Evolutionary conservation across 2,329 filamentous ascomycete species (phyloP).

Genomic region (Phoma sp.): DNA sequence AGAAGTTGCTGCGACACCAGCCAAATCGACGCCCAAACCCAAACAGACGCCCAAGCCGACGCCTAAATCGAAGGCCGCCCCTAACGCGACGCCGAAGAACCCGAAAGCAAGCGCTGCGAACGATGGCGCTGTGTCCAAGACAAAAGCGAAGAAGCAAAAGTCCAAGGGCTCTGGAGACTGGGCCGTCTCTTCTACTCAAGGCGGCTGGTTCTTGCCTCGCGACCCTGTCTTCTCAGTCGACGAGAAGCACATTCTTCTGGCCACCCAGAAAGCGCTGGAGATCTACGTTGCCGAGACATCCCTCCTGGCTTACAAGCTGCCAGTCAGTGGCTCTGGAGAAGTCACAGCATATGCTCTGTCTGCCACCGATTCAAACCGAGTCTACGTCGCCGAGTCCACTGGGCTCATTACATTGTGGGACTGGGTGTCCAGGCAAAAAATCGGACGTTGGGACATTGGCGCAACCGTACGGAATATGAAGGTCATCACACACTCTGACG

Average conservation of each 20-base stretch:
- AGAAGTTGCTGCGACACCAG: slow-evolving; percentile 14
- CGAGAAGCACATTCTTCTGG: slow-evolving; percentile 71
- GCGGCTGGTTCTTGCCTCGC: slow-evolving; percentile 61
- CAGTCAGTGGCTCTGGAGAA: slow-evolving; percentile 47
- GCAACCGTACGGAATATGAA: slow-evolving; percentile 44
- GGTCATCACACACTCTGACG: slow-evolving; percentile 38
- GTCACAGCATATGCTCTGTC: slow-evolving; percentile 62
- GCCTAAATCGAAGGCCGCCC: slow-evolving; percentile 21
- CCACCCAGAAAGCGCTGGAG: slow-evolving; percentile 76
- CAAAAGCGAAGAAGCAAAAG: slow-evolving; percentile 32
- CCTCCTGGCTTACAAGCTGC: slow-evolving; percentile 75
- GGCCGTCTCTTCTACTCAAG: slow-evolving; percentile 55
- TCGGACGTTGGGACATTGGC: slow-evolving; percentile 53
- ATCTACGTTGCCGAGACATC: slow-evolving; percentile 84
- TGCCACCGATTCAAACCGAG: slow-evolving; percentile 55
- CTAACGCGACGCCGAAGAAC: slow-evolving; percentile 15
- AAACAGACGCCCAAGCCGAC: slow-evolving; percentile 20
- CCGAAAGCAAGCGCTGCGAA: slow-evolving; percentile 15
- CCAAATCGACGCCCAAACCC: slow-evolving; percentile 21
- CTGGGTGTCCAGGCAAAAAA: slow-evolving; percentile 57
- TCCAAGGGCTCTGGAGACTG: slow-evolving; percentile 26
- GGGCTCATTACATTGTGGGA: slow-evolving; percentile 64
- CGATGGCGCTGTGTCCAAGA: slow-evolving; percentile 3
- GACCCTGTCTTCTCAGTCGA: slow-evolving; percentile 65
- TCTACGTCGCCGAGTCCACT: slow-evolving; percentile 60